Percentiles rank a stretch among this genome's conserved stretches.
Evolutionary conservation across 2,329 filamentous ascomycete species (phyloP).

Genomic region (Coleophoma crateriformis): DNA sequence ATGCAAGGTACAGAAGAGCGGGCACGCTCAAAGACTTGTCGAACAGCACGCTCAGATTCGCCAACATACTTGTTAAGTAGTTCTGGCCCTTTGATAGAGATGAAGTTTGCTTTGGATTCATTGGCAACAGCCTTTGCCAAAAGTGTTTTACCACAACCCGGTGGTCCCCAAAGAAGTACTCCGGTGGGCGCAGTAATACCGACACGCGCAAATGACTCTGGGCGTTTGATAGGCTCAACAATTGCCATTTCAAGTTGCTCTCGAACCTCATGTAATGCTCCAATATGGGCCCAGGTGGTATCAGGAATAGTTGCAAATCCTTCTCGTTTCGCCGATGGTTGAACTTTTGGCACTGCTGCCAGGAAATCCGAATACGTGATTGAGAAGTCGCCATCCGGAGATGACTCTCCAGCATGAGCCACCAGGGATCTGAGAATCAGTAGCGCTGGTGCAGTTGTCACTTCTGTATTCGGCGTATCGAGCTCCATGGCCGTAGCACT

Average conservation of each 20-base stretch:
- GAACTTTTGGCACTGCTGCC: constrained; percentile 66
- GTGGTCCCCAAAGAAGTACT: constrained; percentile 92
- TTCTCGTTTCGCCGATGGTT: constrained; percentile 81
- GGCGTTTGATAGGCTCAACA: constrained; percentile 81
- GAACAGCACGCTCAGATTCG: constrained; percentile 87
- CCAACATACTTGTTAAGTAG: constrained; percentile 97
- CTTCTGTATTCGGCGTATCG: constrained; percentile 11
- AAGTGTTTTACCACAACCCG: constrained; percentile 93
- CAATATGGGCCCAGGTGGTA: constrained; percentile 90
- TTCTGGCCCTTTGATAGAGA: constrained; percentile 94
- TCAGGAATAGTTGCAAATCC: constrained; percentile 93
- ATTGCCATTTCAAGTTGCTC: constrained; percentile 80
- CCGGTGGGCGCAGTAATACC: constrained; percentile 80
- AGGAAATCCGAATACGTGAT: constrained; percentile 68
- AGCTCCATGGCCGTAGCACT: constrained; percentile 25
- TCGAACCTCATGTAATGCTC: constrained; percentile 74
- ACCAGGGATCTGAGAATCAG: constrained; percentile 45
- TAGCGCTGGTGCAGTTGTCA: constrained; percentile 23
- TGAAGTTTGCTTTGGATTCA: constrained; percentile 94
- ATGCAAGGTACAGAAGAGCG: constrained; percentile 85
- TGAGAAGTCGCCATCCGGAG: constrained; percentile 46
- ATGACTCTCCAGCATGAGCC: constrained; percentile 43
- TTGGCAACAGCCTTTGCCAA: constrained; percentile 95
- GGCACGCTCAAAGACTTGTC: constrained; percentile 86
- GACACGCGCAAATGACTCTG: constrained; percentile 68